Evolutionary conservation across 2,329 filamentous ascomycete species (phyloP), one percentile per base, ranked within the genome.

Genomic region (Coniochaeta sp.): DNA sequence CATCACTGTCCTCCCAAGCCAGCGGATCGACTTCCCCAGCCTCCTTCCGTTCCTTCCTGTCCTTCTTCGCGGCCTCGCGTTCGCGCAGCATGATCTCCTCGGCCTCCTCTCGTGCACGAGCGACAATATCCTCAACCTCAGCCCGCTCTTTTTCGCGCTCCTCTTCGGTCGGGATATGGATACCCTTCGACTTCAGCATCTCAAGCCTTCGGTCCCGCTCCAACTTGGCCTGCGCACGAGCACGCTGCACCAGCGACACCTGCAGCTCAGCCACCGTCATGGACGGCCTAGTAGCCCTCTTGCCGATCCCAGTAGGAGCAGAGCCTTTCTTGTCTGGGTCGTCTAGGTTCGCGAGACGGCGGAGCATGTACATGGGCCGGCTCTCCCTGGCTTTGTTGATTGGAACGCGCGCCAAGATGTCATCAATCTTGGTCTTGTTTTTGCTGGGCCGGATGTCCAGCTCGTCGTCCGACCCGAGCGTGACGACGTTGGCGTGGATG

Each of bases 41-140:
- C 65, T 69, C 70, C 64, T 65, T 75, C 69, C 65, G 72, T 62
- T 73, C 77, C 68, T 74, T 79, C 67, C 70, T 81, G 59, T 86
- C 81, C 68, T 86, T 85, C 75, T 90, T 93, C 0, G 85, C 86
- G 52, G 85, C 86, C 30, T 84, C 88, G 64, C 86, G 86, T 74
- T 99, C 95, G 56, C 86, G 80, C 67, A 89, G 85, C 73, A 88
- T 89, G 57, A 98, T 87, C 65, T 89, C 87, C 52, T 89, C 84
- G 1, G 88, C 93, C 70, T 98, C 91, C 62, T 86, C 81, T 60
- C 92, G 83, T 22, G 93, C 93, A 67, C 88, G 92, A 55, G 93
- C 89, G 28, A 98, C 84, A 62, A 98, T 83, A 68, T 97, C 89
- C 66, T 98, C 95, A 14, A 96, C 86, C 61, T 93, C 86, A 60